A percentile compares a stretch with the other conserved stretches of the same genome.
Conservation (phyloP, 495 filamentous ascomycete genomes). For the Aspergillus steynii region DNA sequence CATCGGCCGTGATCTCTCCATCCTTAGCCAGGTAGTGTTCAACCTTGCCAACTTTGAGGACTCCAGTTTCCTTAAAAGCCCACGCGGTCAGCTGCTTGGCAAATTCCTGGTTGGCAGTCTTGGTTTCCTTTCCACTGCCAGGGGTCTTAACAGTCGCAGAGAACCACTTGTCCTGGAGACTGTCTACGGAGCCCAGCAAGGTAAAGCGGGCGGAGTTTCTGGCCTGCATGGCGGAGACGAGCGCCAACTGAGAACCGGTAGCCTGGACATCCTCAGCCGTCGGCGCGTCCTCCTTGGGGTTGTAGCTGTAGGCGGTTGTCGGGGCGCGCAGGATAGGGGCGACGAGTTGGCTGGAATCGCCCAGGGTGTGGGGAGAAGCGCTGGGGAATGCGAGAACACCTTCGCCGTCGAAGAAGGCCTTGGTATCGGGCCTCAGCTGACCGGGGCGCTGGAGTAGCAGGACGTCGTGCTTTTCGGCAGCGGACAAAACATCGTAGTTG, state of each 20-base stretch:
- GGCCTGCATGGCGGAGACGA: slow-evolving; percentile 83
- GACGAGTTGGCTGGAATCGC: slow-evolving; percentile 69
- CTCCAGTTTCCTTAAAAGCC: slow-evolving; percentile 93
- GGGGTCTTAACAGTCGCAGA: slow-evolving; percentile 71
- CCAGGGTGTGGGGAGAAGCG: slow-evolving; percentile 77
- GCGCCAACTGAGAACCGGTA: slow-evolving; percentile 74
- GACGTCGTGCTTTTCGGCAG: slow-evolving; percentile 84
- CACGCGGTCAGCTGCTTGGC: slow-evolving; percentile 79
- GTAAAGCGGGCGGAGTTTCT: slow-evolving; percentile 91
- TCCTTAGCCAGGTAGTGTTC: slow-evolving; percentile 69
- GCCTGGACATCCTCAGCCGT: slow-evolving; percentile 78
- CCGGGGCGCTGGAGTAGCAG: slow-evolving; percentile 70
- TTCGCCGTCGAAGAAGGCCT: slow-evolving; percentile 74
- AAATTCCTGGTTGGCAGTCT: slow-evolving; percentile 81
- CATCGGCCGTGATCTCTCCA: slow-evolving; percentile 37
- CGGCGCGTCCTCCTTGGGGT: slow-evolving; percentile 82
- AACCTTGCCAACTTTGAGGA: slow-evolving; percentile 80
- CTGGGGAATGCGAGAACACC: slow-evolving; percentile 77
- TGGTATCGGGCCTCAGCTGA: slow-evolving; percentile 64
- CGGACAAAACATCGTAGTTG: slow-evolving; percentile 78
- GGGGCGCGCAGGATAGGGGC: slow-evolving; percentile 80
- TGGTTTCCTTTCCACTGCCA: slow-evolving; percentile 51
- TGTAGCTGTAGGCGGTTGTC: slow-evolving; percentile 86
- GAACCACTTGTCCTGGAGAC: slow-evolving; percentile 89
- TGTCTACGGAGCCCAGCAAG: slow-evolving; percentile 81